Percentiles rank a stretch among this genome's conserved stretches.
These are phyloP conservation scores for Ogataea paraovalis DNA, from an alignment of 805 yeast species.

Conservation along the genomic window DNA sequence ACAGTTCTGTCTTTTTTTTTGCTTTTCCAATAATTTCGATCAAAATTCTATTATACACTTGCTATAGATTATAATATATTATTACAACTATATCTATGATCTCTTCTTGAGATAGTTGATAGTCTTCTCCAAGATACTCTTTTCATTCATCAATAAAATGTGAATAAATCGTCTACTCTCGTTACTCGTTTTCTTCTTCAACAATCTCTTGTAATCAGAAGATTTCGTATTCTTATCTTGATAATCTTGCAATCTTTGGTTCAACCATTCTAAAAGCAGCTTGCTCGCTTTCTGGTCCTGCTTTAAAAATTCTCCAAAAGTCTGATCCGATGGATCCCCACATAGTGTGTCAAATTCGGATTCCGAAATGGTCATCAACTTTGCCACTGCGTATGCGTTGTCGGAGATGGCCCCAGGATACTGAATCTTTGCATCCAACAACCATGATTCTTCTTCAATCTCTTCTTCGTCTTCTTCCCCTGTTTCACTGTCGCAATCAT, in stretches of 20 bases:
- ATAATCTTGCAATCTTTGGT: conserved; percentile 12
- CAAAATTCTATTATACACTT: too few species aligned
- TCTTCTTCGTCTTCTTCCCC: conserved; percentile 26
- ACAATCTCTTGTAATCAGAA: conserved; percentile 12
- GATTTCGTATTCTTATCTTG: conserved; percentile 9
- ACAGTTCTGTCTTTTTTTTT: too few species aligned
- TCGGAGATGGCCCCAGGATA: conserved; percentile 42
- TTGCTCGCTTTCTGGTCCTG: conserved; percentile 9
- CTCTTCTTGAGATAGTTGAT: conserved; percentile 8
- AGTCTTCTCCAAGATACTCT: conserved; percentile 14
- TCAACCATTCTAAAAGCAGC: conserved; percentile 16
- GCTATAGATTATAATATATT: too few species aligned
- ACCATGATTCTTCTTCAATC: conserved; percentile 32
- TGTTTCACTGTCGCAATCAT: too few species aligned
- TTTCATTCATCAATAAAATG: conserved; percentile 11
- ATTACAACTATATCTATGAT: neutral
- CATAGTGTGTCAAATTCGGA: conserved; percentile 26
- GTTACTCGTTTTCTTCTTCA: conserved; percentile 6
- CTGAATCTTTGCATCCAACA: conserved; percentile 36
- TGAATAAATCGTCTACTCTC: conserved; percentile 1
- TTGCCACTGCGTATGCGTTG: conserved; percentile 41
- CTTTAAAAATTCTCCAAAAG: neutral
- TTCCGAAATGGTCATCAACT: conserved; percentile 30
- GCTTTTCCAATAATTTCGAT: too few species aligned
- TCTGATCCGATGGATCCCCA: conserved; percentile 4